phyloP scores from a whole-genome alignment of 2,329 filamentous ascomycete species.

The Aspergillus bombycis region DNA sequence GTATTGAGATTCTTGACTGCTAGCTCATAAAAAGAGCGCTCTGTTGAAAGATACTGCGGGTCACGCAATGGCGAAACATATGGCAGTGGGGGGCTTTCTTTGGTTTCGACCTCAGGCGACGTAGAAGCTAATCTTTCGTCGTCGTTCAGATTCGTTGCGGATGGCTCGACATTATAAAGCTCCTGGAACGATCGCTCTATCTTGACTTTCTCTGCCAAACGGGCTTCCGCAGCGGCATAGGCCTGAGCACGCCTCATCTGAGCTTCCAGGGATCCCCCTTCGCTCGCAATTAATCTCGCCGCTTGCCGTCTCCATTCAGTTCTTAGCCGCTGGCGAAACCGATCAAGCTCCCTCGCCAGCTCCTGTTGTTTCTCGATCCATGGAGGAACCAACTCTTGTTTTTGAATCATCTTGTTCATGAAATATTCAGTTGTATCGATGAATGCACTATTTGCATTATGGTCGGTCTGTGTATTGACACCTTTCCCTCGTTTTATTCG shows the following conservation, averaged over 20 bases:
- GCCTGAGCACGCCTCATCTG: slow-evolving; percentile 73
- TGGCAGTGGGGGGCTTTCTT: slow-evolving; percentile 31
- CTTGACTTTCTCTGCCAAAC: slow-evolving; percentile 30
- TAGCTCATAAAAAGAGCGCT: slow-evolving; percentile 74
- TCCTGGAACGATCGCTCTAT: slow-evolving; percentile 29
- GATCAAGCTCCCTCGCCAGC: slow-evolving; percentile 67
- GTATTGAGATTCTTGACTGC: slow-evolving; percentile 77
- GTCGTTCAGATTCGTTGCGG: slow-evolving; percentile 25
- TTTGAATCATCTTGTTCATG: slow-evolving; percentile 97
- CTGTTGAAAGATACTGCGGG: slow-evolving; percentile 70
- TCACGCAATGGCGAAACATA: slow-evolving; percentile 73
- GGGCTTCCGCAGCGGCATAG: slow-evolving; percentile 74
- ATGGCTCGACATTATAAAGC: slow-evolving; percentile 8
- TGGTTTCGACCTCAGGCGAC: background rate
- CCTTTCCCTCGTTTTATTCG: slow-evolving; percentile 80
- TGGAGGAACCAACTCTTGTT: slow-evolving; percentile 90
- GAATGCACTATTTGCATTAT: slow-evolving; percentile 82
- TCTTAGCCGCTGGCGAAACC: slow-evolving; percentile 74
- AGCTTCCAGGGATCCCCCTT: slow-evolving; percentile 72
- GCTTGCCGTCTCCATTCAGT: slow-evolving; percentile 85
- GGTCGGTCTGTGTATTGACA: slow-evolving; percentile 70
- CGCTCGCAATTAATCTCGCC: slow-evolving; percentile 74
- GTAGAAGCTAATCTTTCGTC: slow-evolving; percentile 29
- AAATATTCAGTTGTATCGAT: slow-evolving; percentile 97
- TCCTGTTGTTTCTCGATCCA: slow-evolving; percentile 99